Conservation (phyloP, 495 filamentous ascomycete genomes). For the Penicillium arizonense region DNA sequence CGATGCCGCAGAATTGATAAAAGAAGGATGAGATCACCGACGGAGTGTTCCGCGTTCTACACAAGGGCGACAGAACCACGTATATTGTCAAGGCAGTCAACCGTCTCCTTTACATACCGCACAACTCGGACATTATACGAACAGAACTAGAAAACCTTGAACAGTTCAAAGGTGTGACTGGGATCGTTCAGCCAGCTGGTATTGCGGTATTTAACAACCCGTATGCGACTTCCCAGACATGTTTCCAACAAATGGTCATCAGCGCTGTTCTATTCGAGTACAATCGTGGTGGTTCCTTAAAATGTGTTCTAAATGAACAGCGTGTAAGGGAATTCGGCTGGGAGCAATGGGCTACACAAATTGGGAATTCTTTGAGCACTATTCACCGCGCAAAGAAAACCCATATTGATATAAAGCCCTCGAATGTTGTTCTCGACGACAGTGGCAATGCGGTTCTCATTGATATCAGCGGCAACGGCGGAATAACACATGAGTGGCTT, state of each 20-base stretch:
- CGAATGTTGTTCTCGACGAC: conserved; percentile 29
- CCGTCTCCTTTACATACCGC: conserved; percentile 17
- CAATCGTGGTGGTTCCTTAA: conserved; percentile 19
- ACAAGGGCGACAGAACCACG: not conserved
- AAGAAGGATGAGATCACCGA: conserved; percentile 10
- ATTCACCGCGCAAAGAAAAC: conserved; percentile 26
- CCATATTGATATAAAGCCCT: conserved; percentile 37
- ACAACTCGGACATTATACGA: conserved; percentile 17
- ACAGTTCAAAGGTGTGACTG: conserved; percentile 10
- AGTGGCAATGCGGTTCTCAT: conserved; percentile 28
- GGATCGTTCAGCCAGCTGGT: conserved; percentile 20
- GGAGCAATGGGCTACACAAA: conserved; percentile 29
- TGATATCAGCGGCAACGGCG: conserved; percentile 33
- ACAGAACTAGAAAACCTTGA: conserved; percentile 23
- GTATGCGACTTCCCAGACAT: conserved; percentile 13
- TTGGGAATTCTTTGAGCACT: conserved; percentile 17
- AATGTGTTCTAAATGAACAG: conserved; percentile 11
- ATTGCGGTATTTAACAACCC: conserved; percentile 19
- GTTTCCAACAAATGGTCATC: conserved; percentile 10
- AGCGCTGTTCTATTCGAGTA: conserved; percentile 17
- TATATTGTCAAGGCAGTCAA: conserved; percentile 23
- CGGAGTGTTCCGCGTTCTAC: conserved; percentile 14
- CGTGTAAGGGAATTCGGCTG: conserved; percentile 11
- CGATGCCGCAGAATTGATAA: conserved; percentile 5
- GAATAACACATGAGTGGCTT: conserved; percentile 25